Evolutionary conservation across 345 rosid genomes (phyloP).

Genomic region (Geranium brycei): DNA sequence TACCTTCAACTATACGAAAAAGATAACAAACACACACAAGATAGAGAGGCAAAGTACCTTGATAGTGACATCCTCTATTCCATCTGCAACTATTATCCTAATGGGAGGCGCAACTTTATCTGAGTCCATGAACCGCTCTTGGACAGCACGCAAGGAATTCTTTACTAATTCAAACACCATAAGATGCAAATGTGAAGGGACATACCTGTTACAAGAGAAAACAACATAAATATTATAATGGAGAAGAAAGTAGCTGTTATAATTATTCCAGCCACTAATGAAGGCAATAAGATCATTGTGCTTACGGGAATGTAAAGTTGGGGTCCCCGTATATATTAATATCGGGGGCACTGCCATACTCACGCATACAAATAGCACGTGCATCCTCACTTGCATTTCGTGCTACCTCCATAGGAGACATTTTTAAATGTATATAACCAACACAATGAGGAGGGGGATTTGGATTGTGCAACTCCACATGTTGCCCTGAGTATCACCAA

Average conservation of each 20-base stretch:
- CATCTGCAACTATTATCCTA: conserved; percentile 83
- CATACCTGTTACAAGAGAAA: conserved; percentile 39
- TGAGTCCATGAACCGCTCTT: conserved; percentile 64
- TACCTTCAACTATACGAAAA: background rate
- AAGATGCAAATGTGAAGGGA: conserved; percentile 81
- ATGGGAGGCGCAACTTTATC: conserved; percentile 70
- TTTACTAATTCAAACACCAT: conserved; percentile 94
- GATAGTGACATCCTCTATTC: conserved; percentile 67
- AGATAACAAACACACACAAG: background rate
- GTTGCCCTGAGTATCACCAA: conserved; percentile 71
- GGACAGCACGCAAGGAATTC: conserved; percentile 91
- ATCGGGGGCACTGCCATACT: conserved; percentile 83
- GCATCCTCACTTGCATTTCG: conserved; percentile 86
- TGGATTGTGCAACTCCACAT: conserved; percentile 94
- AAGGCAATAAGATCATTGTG: conserved; percentile 3
- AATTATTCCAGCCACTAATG: background rate
- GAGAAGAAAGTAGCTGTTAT: background rate
- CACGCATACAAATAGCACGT: conserved; percentile 63
- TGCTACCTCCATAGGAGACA: conserved; percentile 92
- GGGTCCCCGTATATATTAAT: conserved; percentile 79
- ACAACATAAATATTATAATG: conserved; percentile 2
- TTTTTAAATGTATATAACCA: conserved; percentile 85
- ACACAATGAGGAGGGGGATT: conserved; percentile 68
- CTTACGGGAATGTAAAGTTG: conserved; percentile 88
- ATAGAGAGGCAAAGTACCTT: background rate